Percentiles rank a stretch among this genome's conserved stretches.
phyloP scores from a whole-genome alignment of 352 stramenopile genomes.

The Phytopythium mirpurense region DNA sequence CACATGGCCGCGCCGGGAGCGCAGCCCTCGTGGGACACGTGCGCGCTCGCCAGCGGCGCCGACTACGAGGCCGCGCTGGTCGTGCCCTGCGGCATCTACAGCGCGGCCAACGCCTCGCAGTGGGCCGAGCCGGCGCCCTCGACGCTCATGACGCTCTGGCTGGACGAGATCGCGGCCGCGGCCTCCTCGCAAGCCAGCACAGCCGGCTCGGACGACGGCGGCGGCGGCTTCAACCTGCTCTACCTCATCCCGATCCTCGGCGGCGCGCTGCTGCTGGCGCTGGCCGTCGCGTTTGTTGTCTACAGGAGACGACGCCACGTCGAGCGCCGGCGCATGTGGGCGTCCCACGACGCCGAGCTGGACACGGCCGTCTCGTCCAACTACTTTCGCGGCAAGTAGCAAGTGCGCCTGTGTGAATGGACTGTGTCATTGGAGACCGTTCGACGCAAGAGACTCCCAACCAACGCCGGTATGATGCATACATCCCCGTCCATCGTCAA shows the following conservation, averaged over 20 bases:
- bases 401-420: no score
- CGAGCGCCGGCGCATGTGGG: not conserved
- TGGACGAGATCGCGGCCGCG: not conserved
- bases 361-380: not conserved
- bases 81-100: not conserved
- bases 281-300: not conserved
- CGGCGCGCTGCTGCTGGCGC: conserved; percentile 7
- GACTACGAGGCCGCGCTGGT: conserved; percentile 1
- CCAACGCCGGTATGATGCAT: no score
- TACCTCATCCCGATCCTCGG: conserved; percentile 28
- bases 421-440: no score
- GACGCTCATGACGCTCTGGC: not conserved
- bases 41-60: not conserved
- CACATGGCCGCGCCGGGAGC: not conserved
- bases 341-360: not conserved
- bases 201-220: no score
- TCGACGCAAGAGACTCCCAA: no score
- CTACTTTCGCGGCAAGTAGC: not conserved
- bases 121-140: not conserved
- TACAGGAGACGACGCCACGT: not conserved
- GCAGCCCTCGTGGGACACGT: conserved; percentile 2
- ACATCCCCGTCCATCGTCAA: no score
- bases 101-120: not conserved
- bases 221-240: conserved; percentile 19
- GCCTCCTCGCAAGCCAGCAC: no score